Evolutionary conservation across 2,329 filamentous ascomycete genomes (phyloP), one percentile per base, ranked within the genome.

Genomic region (Neobulgaria alba): DNA sequence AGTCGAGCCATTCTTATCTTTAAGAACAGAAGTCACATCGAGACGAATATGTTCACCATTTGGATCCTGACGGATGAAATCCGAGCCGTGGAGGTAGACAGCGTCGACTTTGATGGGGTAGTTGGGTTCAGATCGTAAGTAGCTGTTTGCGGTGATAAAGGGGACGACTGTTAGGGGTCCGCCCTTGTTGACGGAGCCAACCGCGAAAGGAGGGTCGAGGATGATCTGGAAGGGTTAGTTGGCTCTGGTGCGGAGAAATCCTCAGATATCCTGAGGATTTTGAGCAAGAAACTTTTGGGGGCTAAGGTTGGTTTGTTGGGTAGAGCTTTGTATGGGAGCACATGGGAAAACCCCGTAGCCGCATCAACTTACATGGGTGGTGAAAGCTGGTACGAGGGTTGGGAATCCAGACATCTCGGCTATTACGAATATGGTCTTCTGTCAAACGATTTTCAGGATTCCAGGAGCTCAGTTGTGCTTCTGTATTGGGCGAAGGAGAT

Each of bases 21-120:
- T 60, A 19, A 62, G 52, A 23, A 63, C 52, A 39, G 58, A 61
- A 12, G 56, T 55, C 7, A 67, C 65, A 29, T 66, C 60, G 36
- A 67, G 59, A 18, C 63, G 58, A 19, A 61, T 52, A 46, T 62
- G 58, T 21, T 55, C 51, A 3, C 62, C 63, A 36, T 58, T 54
- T 2, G 62, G 57, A 43, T 67, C 65, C 37, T 57, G 57, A 18
- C 61, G 63, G 37, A 67, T 53, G 51, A 60, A 66, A 49, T 67
- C 65, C 35, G 58, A 57, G 16, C 63, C 65, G 36, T 65, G 61
- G 36, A 61, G 41, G 41, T 66, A 63, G 18, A 53, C 54, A 23
- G 63, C 64, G 38, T 63, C 54, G 33, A 67, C 43, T 18, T 54
- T 41, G 36, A 62, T 56, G 4, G 58, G 55, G 47, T 66, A 67